Conservation (phyloP, 306 rosid genomes). For the Chamaecrista fasciculata region DNA sequence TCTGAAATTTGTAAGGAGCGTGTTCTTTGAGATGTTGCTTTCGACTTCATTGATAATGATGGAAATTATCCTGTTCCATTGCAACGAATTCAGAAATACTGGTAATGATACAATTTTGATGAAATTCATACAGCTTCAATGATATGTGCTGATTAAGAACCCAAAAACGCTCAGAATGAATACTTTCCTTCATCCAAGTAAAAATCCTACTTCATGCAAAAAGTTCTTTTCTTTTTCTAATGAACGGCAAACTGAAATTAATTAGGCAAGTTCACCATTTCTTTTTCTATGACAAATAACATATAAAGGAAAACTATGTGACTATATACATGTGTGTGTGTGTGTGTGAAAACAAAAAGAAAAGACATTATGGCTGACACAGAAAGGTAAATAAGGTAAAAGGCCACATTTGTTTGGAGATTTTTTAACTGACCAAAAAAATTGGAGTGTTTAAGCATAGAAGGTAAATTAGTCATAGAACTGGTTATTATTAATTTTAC, state of each 20-base stretch:
- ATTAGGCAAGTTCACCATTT: constrained; percentile 4
- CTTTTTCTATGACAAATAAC: constrained; percentile 1
- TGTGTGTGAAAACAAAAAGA: neutral
- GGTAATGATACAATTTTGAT: constrained; percentile 6
- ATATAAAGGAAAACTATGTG: neutral
- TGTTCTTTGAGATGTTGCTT: constrained; percentile 71
- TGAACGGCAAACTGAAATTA: neutral
- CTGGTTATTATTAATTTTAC: neutral
- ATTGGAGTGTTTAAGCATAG: neutral
- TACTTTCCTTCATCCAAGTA: neutral
- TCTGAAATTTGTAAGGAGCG: constrained; percentile 80
- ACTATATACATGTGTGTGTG: too few relatives aligned
- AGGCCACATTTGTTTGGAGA: neutral
- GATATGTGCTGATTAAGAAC: constrained; percentile 11
- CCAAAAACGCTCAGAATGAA: neutral
- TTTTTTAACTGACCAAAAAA: neutral
- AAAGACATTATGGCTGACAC: neutral
- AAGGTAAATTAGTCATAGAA: constrained; percentile 4
- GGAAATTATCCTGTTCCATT: constrained; percentile 72
- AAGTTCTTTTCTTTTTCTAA: neutral
- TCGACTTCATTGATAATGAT: constrained; percentile 82
- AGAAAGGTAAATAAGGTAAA: neutral
- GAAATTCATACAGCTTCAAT: constrained; percentile 28
- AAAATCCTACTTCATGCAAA: constrained; percentile 1
- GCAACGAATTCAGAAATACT: constrained; percentile 35